Percentiles rank a stretch among this genome's conserved stretches.
Conservation (phyloP, 495 filamentous ascomycete genomes). For the Recurvomyces mirabilis region DNA sequence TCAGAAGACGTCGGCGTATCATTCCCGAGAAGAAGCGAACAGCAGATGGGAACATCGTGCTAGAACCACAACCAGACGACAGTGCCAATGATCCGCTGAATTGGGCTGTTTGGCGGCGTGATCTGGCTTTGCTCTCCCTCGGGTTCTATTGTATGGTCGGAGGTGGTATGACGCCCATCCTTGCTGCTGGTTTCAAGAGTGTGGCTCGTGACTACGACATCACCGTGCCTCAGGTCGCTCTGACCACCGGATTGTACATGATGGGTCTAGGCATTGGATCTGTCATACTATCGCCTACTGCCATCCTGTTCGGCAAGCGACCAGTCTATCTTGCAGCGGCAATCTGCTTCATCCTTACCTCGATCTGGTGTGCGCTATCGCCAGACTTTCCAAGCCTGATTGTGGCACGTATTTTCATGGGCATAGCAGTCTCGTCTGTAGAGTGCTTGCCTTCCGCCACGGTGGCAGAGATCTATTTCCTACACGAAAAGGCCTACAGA, state of each 20-base stretch:
- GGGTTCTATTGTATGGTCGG: slow-evolving; percentile 89
- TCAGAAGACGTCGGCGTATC: slow-evolving; percentile 24
- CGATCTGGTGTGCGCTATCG: slow-evolving; percentile 78
- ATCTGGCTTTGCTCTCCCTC: slow-evolving; percentile 68
- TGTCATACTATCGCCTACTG: slow-evolving; percentile 76
- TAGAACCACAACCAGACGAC: slow-evolving; percentile 88
- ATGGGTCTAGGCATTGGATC: slow-evolving; percentile 81
- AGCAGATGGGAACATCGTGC: slow-evolving; percentile 68
- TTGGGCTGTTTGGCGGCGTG: slow-evolving; percentile 76
- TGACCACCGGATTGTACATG: slow-evolving; percentile 94
- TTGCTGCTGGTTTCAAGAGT: slow-evolving; percentile 82
- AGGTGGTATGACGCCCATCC: slow-evolving; percentile 81
- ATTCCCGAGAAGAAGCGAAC: slow-evolving; percentile 58
- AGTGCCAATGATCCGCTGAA: slow-evolving; percentile 87
- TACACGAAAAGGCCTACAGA: slow-evolving; percentile 88
- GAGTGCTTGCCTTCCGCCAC: slow-evolving; percentile 91
- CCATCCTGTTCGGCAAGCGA: slow-evolving; percentile 82
- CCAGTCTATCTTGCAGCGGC: slow-evolving; percentile 80
- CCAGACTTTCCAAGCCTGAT: slow-evolving; percentile 71
- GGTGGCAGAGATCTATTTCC: slow-evolving; percentile 92
- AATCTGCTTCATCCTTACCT: slow-evolving; percentile 61
- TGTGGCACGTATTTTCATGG: slow-evolving; percentile 74
- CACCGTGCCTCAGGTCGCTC: slow-evolving; percentile 60
- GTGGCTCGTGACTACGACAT: slow-evolving; percentile 64
- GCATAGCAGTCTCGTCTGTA: slow-evolving; percentile 79